A percentile compares a stretch with the other conserved stretches of the same genome.
phyloP scores from a whole-genome alignment of 2,329 filamentous ascomycete species.

The Fusarium miscanthi region DNA sequence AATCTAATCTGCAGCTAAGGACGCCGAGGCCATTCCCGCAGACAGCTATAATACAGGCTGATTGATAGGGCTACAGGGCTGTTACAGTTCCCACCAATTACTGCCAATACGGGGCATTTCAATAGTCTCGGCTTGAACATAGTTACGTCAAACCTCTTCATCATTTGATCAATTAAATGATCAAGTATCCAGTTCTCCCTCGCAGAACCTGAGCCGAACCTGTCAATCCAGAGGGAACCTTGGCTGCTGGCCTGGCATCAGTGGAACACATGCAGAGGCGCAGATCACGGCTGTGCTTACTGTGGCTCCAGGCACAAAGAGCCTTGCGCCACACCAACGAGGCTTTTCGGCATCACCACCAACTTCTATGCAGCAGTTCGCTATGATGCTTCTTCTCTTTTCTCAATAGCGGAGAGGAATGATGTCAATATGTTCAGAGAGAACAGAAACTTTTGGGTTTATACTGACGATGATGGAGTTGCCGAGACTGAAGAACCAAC shows the following conservation, averaged over 20 bases:
- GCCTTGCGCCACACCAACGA: slow-evolving; percentile 26
- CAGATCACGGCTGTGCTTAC: slow-evolving; percentile 29
- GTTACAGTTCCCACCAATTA: not conserved
- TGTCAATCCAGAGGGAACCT: not conserved
- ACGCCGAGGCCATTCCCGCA: not conserved
- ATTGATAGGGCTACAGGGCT: not conserved
- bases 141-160: not conserved
- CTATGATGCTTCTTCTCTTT: not conserved
- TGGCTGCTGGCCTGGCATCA: slow-evolving; percentile 1
- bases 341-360: slow-evolving; percentile 32
- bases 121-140: not conserved
- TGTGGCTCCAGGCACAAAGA: slow-evolving; percentile 22
- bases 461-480: not conserved
- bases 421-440: not conserved
- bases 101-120: not conserved
- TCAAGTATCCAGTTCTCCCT: not conserved
- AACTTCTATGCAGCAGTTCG: not conserved
- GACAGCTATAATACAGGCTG: not conserved
- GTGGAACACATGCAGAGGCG: slow-evolving; percentile 28
- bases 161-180: not conserved
- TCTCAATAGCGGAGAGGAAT: not conserved
- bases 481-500: not conserved
- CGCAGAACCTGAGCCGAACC: not conserved
- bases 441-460: accelerated
- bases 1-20: slow-evolving; percentile 1